These are phyloP conservation scores for Trichoderma citrinoviride DNA, from an alignment of 2,329 filamentous ascomycete species.

Conservation along the genomic window DNA sequence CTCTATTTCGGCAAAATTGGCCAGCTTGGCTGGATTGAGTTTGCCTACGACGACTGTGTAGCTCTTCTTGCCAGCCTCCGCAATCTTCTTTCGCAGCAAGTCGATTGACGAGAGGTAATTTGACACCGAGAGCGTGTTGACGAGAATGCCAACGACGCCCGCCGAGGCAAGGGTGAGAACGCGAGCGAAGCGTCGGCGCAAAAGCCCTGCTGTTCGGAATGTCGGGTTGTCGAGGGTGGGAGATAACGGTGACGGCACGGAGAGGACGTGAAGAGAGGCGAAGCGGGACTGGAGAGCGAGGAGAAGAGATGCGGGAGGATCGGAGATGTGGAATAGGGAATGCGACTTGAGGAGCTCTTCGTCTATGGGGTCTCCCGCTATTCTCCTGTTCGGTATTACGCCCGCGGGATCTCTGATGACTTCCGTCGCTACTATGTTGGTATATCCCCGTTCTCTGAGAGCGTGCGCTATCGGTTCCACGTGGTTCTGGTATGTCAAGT, in stretches of 20 bases:
- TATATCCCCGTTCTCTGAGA: conserved; percentile 66
- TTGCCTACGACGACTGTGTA: conserved; percentile 98
- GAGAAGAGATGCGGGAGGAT: conserved; percentile 77
- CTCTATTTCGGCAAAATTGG: conserved; percentile 92
- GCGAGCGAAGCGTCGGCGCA: conserved; percentile 85
- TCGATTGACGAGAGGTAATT: conserved; percentile 84
- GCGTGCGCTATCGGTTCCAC: conserved; percentile 55
- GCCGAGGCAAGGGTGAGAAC: conserved; percentile 76
- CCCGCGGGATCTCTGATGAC: conserved; percentile 77
- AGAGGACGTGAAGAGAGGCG: conserved; percentile 72
- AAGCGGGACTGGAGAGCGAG: conserved; percentile 84
- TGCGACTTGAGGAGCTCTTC: conserved; percentile 58
- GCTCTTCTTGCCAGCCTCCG: conserved; percentile 81
- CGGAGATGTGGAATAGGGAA: conserved; percentile 80
- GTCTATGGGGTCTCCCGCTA: conserved; percentile 47
- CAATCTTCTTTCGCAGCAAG: conserved; percentile 69
- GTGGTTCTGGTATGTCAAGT: conserved; percentile 81
- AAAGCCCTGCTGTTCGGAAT: conserved; percentile 50
- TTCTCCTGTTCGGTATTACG: conserved; percentile 76
- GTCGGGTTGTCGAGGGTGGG: conserved; percentile 48
- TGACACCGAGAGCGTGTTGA: conserved; percentile 89
- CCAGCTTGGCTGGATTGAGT: conserved; percentile 90
- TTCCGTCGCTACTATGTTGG: conserved; percentile 63
- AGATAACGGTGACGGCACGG: conserved; percentile 55
- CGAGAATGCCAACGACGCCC: conserved; percentile 86